Evolutionary conservation across 2,329 filamentous ascomycete genomes (phyloP).

Genomic region (Pseudocercospora macadamiae): DNA sequence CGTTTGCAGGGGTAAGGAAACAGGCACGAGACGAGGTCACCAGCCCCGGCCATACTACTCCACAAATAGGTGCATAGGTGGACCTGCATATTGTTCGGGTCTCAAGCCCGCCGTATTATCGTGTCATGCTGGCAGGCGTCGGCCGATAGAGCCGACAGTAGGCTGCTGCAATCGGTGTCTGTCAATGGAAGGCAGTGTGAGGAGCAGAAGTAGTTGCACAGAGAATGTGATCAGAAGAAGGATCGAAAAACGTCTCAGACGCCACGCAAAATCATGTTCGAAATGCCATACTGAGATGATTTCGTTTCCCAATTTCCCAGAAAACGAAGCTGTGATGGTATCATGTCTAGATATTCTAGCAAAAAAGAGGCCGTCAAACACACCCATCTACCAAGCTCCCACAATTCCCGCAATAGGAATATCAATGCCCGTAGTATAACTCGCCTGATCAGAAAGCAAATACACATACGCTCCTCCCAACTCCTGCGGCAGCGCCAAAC

Average conservation of each 20-base stretch:
- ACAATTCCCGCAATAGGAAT: slow-evolving; percentile 51
- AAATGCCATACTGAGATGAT: too few species aligned
- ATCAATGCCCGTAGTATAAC: slow-evolving; percentile 55
- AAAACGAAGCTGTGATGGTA: slow-evolving; percentile 7
- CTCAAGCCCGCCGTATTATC: too few species aligned
- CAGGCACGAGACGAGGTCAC: background rate
- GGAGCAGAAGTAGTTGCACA: too few species aligned
- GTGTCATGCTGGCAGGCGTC: background rate
- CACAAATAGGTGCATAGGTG: background rate
- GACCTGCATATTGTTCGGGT: slow-evolving; percentile 6
- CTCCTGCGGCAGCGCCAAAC: slow-evolving; percentile 56
- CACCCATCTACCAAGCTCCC: slow-evolving; percentile 19
- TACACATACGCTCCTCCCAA: slow-evolving; percentile 56
- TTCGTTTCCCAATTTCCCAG: background rate
- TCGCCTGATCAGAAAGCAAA: slow-evolving; percentile 50
- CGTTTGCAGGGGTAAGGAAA: background rate
- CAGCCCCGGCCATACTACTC: background rate
- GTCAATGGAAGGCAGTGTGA: background rate
- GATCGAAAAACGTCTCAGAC: too few species aligned
- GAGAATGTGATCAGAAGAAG: background rate
- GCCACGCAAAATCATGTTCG: too few species aligned
- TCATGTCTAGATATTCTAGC: slow-evolving; percentile 1
- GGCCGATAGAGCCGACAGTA: background rate
- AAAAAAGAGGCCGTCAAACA: background rate
- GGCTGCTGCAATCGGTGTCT: background rate